Percentiles rank a stretch among this genome's conserved stretches.
Conservation (phyloP, 2,329 filamentous ascomycete genomes). For the Apiospora kogelbergensis region DNA sequence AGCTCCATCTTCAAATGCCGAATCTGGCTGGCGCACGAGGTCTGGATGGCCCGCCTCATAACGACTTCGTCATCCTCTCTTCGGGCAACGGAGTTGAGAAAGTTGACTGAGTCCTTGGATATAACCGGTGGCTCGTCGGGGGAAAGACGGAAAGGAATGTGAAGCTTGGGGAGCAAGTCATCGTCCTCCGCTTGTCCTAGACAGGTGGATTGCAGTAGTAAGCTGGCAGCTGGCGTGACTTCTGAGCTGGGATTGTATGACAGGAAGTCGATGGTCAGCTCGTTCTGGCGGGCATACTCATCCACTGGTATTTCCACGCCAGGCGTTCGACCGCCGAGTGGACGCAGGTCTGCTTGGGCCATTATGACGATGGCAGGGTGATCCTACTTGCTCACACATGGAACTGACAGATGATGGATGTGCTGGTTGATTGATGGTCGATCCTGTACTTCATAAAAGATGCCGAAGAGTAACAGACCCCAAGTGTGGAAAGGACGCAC, state of each 20-base stretch:
- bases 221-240: constrained; percentile 12
- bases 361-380: background rate
- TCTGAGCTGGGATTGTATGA: constrained; percentile 17
- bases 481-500: background rate
- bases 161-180: constrained; percentile 19
- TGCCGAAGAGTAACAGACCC: no score
- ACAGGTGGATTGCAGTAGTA: background rate
- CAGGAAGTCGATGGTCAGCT: constrained; percentile 23
- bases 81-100: constrained; percentile 16
- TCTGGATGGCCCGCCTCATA: constrained; percentile 5
- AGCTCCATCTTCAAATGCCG: constrained; percentile 24
- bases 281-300: constrained; percentile 27
- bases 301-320: constrained; percentile 15
- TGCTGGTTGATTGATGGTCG: background rate
- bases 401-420: background rate
- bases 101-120: constrained; percentile 17
- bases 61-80: constrained; percentile 12
- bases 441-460: background rate
- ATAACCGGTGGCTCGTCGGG: constrained; percentile 20
- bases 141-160: constrained; percentile 17
- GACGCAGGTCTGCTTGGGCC: background rate
- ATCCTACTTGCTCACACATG: background rate
- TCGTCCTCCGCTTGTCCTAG: constrained; percentile 8
- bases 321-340: background rate
- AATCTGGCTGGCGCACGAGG: constrained; percentile 5